Conservation (phyloP, 1,284 basidiomycete species). For the Anthracocystis walkeri region DNA sequence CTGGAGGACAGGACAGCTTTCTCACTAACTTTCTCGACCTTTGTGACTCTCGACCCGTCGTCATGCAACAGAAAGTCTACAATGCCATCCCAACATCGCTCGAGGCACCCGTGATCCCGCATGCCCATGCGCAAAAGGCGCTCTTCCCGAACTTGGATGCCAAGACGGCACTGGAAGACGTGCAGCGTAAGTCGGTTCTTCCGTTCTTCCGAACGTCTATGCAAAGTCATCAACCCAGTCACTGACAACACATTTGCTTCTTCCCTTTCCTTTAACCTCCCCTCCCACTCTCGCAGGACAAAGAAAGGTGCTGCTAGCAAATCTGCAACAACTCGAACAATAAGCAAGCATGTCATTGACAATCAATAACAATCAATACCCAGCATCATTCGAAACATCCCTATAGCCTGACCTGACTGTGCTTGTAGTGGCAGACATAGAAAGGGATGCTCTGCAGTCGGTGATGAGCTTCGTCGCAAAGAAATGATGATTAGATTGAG, state of each 20-base stretch:
- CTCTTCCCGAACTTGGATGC: slow-evolving; percentile 38
- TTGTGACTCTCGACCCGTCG: not conserved
- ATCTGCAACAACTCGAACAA: slow-evolving; percentile 19
- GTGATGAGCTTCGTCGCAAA: not conserved
- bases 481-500: no score
- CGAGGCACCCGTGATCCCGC: slow-evolving; percentile 30
- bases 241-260: not conserved
- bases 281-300: slow-evolving; percentile 13
- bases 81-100: slow-evolving; percentile 27
- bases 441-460: not conserved
- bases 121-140: slow-evolving; percentile 31
- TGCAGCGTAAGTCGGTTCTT: slow-evolving; percentile 26
- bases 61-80: slow-evolving; percentile 34
- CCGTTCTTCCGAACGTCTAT: not conserved
- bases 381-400: not conserved
- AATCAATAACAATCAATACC: not conserved
- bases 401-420: no score
- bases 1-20: not conserved
- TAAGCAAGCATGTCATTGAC: not conserved
- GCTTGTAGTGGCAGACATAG: no score
- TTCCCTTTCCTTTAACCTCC: not conserved
- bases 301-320: slow-evolving; percentile 25
- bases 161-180: slow-evolving; percentile 30
- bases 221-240: not conserved
- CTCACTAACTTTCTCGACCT: not conserved